These are phyloP conservation scores for Asterochloris sp. DNA, from an alignment of 139 green algal genomes.

Conservation along the genomic window DNA sequence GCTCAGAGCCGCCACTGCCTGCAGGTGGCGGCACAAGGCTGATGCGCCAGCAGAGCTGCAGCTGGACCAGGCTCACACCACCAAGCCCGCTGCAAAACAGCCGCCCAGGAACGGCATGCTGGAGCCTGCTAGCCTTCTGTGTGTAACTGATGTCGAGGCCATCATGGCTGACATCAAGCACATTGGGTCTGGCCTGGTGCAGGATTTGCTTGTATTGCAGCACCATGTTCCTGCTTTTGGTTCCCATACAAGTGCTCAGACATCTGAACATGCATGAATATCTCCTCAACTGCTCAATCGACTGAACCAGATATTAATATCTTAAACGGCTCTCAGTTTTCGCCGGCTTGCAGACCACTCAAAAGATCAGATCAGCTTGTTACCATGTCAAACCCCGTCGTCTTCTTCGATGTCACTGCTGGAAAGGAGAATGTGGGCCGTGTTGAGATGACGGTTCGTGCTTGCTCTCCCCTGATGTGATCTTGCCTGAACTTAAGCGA, in stretches of 20 bases:
- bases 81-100: conserved; percentile 1
- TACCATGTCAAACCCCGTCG: conserved; percentile 35
- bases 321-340: neutral
- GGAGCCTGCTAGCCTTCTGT: neutral
- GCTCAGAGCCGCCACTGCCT: neutral
- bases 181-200: conserved; percentile 30
- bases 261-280: neutral
- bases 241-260: neutral
- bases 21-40: conserved; percentile 16
- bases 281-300: neutral
- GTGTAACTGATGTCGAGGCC: conserved; percentile 25
- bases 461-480: too few species aligned
- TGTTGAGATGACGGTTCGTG: conserved; percentile 65
- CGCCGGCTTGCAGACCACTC: neutral
- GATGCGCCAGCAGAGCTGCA: conserved; percentile 39
- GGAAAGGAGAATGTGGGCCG: conserved; percentile 50
- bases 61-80: conserved; percentile 30
- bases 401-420: conserved; percentile 58
- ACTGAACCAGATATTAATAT: neutral
- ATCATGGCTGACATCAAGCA: conserved; percentile 24
- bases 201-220: neutral
- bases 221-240: neutral
- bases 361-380: neutral
- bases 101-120: too few species aligned
- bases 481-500: neutral